Evolutionary conservation across 2,329 filamentous ascomycete species (phyloP), one percentile per base, ranked within the genome.

Genomic region (Cryoendolithus antarcticus): DNA sequence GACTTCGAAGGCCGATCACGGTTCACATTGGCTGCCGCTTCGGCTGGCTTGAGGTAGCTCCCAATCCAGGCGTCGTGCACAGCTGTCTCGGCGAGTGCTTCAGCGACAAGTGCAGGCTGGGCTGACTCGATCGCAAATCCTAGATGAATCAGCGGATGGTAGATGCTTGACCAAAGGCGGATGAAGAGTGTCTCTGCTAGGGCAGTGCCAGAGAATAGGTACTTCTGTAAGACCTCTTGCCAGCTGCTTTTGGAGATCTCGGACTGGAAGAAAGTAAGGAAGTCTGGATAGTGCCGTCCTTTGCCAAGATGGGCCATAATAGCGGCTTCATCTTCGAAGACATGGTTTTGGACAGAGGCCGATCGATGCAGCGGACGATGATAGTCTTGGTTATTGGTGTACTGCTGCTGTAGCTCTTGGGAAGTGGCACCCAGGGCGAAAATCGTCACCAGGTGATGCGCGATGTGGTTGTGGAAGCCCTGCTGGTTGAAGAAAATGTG

Each of bases 111-210:
- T 30, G 82, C 82, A 2, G 84, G 84, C 54, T 93, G 85, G 7
- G 71, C 58, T 64, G 86, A 93, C 56, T 93, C 86, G 29, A 94
- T 56, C 4, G 82, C 86, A 54, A 86, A 93, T 35, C 86, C 82
- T 12, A 93, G 70, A 55, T 93, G 85, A 45, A 94, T 88, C 10
- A 91, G 63, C 2, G 86, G 85, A 53, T 93, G 85, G 2, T 86
- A 50, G 45, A 89, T 71, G 0, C 82, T 79, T 10, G 70, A 72
- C 53, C 75, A 86, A 52, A 89, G 63, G 11, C 86, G 70, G 2
- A 69, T 66, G 2, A 88, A 62, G 66, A 94, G 65, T 44, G 79
- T 76, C 30, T 86, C 74, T 4, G 80, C 77, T 32, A 69, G 62
- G 32, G 76, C 70, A 40, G 79, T 73, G 2, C 72, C 73, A 3